phyloP scores from a whole-genome alignment of 2,329 filamentous ascomycete genomes.

The Talaromyces funiculosus region DNA sequence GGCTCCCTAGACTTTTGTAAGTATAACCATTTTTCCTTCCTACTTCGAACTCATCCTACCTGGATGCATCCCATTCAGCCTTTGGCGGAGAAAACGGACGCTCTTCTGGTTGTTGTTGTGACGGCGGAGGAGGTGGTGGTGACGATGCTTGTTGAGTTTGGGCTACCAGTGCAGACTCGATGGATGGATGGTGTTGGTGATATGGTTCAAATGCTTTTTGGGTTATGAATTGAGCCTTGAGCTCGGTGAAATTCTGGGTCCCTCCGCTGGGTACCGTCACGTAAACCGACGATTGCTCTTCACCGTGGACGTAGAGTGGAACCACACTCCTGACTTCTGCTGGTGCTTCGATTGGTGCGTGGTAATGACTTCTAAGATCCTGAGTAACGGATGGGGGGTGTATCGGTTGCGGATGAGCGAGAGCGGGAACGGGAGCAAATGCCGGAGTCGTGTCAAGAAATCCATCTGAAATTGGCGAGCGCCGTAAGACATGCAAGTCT shows the following conservation, averaged over 20 bases:
- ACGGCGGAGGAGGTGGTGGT: constrained; percentile 14
- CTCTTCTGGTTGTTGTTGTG: constrained; percentile 21
- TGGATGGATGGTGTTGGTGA: neutral
- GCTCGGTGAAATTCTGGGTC: neutral
- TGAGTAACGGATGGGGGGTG: constrained; percentile 4
- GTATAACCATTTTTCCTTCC: constrained; percentile 17
- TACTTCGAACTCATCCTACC: constrained; percentile 37
- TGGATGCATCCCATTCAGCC: constrained; percentile 58
- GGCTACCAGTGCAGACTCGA: neutral
- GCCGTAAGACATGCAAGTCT: constrained; percentile 13
- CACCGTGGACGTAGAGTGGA: constrained; percentile 42
- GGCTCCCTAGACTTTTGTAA: constrained; percentile 46
- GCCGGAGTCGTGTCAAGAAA: constrained; percentile 4
- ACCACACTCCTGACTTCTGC: constrained; percentile 31
- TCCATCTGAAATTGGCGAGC: constrained; percentile 11
- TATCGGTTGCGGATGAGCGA: constrained; percentile 8
- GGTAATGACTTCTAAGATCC: neutral
- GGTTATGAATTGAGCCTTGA: constrained; percentile 24
- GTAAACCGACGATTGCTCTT: constrained; percentile 37
- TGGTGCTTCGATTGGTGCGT: constrained; percentile 1
- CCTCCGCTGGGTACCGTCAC: constrained; percentile 17
- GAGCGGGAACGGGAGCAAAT: constrained; percentile 3
- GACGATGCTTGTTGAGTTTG: constrained; percentile 20
- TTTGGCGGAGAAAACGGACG: constrained; percentile 53
- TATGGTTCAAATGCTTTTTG: neutral